A percentile compares a stretch with the other conserved stretches of the same genome.
Conservation (phyloP, 208 protist species). For the Leishmania tropica region DNA sequence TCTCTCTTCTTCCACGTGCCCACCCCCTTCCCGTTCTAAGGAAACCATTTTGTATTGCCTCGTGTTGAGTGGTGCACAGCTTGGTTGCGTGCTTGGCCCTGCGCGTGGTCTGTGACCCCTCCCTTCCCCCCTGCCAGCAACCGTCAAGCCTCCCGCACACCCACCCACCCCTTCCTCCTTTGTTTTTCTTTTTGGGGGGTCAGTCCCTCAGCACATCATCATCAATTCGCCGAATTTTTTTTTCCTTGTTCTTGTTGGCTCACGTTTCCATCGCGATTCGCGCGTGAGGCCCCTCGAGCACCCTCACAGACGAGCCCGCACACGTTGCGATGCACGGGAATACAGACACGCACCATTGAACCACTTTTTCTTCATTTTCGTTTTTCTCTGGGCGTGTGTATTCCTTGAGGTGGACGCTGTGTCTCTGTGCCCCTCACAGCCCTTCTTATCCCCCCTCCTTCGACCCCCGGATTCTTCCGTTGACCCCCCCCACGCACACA, state of each 20-base stretch:
- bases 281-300: neutral
- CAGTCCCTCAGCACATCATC: neutral
- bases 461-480: neutral
- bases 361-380: neutral
- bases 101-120: neutral
- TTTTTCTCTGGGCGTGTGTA: neutral
- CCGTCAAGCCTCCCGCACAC: neutral
- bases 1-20: neutral
- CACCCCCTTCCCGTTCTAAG: neutral
- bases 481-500: too few species aligned
- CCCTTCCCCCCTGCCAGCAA: neutral
- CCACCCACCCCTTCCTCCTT: neutral
- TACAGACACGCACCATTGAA: neutral
- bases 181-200: neutral
- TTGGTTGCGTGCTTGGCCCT: neutral
- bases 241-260: neutral
- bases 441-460: neutral
- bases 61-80: neutral
- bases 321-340: neutral
- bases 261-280: neutral
- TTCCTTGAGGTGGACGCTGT: neutral
- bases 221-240: neutral
- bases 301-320: neutral
- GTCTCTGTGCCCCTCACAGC: neutral
- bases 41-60: neutral